These are phyloP conservation scores for Hypoxylon sp. DNA, from an alignment of 2,329 filamentous ascomycete species.

Conservation along the genomic window DNA sequence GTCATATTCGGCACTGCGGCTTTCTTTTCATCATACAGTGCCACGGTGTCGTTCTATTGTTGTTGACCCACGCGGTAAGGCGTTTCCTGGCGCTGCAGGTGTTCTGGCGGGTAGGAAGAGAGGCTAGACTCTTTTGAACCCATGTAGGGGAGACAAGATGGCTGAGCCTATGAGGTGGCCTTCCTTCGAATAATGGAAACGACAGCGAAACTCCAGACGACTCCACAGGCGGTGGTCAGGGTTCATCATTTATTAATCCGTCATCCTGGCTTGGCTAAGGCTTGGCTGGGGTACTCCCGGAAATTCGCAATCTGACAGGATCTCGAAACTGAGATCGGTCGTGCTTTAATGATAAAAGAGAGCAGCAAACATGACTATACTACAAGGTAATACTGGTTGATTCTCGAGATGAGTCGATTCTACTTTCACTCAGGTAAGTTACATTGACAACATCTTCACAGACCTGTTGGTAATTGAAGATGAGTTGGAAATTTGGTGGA, in stretches of 20 bases:
- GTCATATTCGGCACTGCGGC: conserved; percentile 24
- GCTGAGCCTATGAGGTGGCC: conserved; percentile 46
- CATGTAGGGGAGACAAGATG: conserved; percentile 36
- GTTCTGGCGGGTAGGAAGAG: conserved; percentile 42
- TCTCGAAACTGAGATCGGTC: conserved; percentile 42
- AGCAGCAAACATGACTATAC: conserved; percentile 1
- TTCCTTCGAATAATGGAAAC: conserved; percentile 46
- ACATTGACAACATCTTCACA: not conserved
- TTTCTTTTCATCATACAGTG: conserved; percentile 26
- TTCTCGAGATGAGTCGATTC: not conserved
- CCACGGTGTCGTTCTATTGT: conserved; percentile 24
- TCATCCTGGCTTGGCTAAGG: conserved; percentile 38
- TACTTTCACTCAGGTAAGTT: not conserved
- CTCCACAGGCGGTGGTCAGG: conserved; percentile 42
- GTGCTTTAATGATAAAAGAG: conserved; percentile 22
- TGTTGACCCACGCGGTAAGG: conserved; percentile 46
- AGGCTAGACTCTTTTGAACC: conserved; percentile 45
- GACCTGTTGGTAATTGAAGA: conserved; percentile 14
- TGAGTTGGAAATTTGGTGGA: conserved; percentile 23
- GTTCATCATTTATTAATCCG: conserved; percentile 39
- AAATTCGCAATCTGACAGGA: conserved; percentile 42
- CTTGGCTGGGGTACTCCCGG: conserved; percentile 42
- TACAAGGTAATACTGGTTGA: not conserved
- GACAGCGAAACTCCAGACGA: conserved; percentile 48
- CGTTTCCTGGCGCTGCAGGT: conserved; percentile 45